Percentiles rank a stretch among this genome's conserved stretches.
Evolutionary conservation across 345 rosid genomes (phyloP).

Genomic region (Pelargonium nanum): DNA sequence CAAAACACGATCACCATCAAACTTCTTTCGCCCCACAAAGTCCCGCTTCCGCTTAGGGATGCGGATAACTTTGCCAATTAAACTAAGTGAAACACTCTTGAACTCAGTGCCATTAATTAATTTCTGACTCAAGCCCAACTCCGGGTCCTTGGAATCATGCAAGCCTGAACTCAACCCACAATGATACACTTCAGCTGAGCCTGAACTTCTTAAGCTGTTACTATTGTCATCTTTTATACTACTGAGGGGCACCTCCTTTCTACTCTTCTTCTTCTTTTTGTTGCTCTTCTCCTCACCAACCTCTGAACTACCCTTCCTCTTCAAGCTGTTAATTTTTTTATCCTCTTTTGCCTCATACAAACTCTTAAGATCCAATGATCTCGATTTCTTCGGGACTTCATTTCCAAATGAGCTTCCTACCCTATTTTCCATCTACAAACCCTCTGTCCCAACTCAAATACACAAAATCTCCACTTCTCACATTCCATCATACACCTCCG

Average conservation of each 20-base stretch:
- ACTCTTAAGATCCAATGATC: conserved; percentile 90
- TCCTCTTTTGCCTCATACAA: conserved; percentile 48
- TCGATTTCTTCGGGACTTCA: conserved; percentile 62
- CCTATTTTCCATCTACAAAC: conserved; percentile 73
- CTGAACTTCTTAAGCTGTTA: conserved; percentile 28
- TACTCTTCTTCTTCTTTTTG: conserved; percentile 49
- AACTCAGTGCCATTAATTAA: conserved; percentile 27
- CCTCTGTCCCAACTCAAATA: conserved; percentile 30
- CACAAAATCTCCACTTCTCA: conserved; percentile 26
- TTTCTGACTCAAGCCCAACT: conserved; percentile 28
- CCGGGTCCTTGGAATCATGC: conserved; percentile 27
- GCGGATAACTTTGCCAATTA: conserved; percentile 36
- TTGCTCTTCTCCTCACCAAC: conserved; percentile 31
- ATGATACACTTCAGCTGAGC: conserved; percentile 40
- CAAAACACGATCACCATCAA: conserved; percentile 30
- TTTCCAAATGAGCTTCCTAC: conserved; percentile 57
- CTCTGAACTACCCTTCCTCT: conserved; percentile 42
- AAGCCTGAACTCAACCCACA: conserved; percentile 23
- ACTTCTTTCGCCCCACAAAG: conserved; percentile 62
- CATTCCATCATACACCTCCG: conserved; percentile 23
- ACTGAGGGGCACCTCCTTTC: conserved; percentile 44
- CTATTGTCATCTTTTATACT: conserved; percentile 37
- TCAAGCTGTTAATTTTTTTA: conserved; percentile 28
- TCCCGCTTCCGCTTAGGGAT: conserved; percentile 86
- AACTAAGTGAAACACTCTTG: conserved; percentile 33